Evolutionary conservation across 441 rosid genomes (phyloP).

Genomic region (Bocquillonia castaneifolia): DNA sequence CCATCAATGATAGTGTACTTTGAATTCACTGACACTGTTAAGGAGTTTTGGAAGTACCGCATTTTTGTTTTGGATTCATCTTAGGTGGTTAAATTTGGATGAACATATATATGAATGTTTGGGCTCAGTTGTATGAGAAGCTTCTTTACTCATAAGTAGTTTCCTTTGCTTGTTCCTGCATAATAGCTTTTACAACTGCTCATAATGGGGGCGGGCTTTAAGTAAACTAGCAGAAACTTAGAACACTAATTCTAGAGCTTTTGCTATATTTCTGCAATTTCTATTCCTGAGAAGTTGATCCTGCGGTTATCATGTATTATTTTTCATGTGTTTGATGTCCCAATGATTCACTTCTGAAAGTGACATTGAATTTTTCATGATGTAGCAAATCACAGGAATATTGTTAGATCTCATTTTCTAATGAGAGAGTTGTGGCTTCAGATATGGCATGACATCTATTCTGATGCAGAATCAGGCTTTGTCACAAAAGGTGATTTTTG

Average conservation of each 20-base stretch:
- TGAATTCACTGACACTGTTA: background rate
- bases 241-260: background rate
- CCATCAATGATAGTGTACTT: background rate
- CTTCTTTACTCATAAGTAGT: background rate
- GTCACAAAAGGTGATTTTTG: constrained; percentile 75
- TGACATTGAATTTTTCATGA: constrained; percentile 27
- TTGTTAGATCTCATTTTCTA: constrained; percentile 77
- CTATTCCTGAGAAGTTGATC: background rate
- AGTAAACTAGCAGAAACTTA: background rate
- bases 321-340: background rate
- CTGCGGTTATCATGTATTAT: background rate
- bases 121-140: background rate
- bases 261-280: background rate
- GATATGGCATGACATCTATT: constrained; percentile 91
- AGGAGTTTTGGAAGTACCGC: background rate
- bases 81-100: background rate
- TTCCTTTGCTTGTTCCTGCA: background rate
- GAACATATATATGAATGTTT: background rate
- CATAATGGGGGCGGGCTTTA: background rate
- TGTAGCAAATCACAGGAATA: constrained; percentile 97
- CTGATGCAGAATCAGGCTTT: constrained; percentile 53
- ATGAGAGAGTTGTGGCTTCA: constrained; percentile 99
- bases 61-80: background rate
- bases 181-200: constrained; percentile 1
- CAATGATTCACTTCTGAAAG: constrained; percentile 3